Conservation (phyloP, 2,329 filamentous ascomycete species). For the Colletotrichum tofieldiae region DNA sequence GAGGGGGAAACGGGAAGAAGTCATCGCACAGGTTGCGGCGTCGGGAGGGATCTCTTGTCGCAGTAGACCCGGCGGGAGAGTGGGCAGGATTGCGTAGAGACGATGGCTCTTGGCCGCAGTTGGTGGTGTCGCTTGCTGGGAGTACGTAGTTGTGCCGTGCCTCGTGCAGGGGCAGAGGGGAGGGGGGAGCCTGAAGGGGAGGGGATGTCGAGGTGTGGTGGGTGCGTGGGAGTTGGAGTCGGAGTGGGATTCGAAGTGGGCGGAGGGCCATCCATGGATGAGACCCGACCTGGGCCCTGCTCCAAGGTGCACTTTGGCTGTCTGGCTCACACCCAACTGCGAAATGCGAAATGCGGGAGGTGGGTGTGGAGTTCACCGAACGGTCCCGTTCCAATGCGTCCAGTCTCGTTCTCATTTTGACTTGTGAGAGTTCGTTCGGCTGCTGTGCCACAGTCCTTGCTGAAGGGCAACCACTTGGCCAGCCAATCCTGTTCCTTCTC, state of each 20-base stretch:
- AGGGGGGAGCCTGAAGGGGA: neutral
- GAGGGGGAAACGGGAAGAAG: slow-evolving; percentile 29
- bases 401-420: slow-evolving; percentile 2
- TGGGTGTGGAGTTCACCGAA: slow-evolving; percentile 31
- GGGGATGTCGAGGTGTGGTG: slow-evolving; percentile 20
- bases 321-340: neutral
- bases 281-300: slow-evolving; percentile 7
- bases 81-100: slow-evolving; percentile 38
- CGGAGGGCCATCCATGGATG: slow-evolving; percentile 11
- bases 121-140: slow-evolving; percentile 38
- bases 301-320: neutral
- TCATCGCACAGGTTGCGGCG: slow-evolving; percentile 27
- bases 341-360: slow-evolving; percentile 35
- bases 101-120: slow-evolving; percentile 1
- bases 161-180: slow-evolving; percentile 34
- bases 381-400: slow-evolving; percentile 5
- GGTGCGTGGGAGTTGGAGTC: slow-evolving; percentile 39
- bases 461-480: slow-evolving; percentile 11
- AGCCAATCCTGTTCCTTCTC: neutral
- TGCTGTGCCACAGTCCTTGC: slow-evolving; percentile 11
- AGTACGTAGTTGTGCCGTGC: slow-evolving; percentile 32
- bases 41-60: slow-evolving; percentile 41
- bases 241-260: slow-evolving; percentile 38
- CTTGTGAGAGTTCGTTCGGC: slow-evolving; percentile 18
- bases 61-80: slow-evolving; percentile 37